Evolutionary conservation across 352 stramenopile genomes (phyloP), one percentile per base, ranked within the genome.

Genomic region (Thalassiosira livingstoniorum): DNA sequence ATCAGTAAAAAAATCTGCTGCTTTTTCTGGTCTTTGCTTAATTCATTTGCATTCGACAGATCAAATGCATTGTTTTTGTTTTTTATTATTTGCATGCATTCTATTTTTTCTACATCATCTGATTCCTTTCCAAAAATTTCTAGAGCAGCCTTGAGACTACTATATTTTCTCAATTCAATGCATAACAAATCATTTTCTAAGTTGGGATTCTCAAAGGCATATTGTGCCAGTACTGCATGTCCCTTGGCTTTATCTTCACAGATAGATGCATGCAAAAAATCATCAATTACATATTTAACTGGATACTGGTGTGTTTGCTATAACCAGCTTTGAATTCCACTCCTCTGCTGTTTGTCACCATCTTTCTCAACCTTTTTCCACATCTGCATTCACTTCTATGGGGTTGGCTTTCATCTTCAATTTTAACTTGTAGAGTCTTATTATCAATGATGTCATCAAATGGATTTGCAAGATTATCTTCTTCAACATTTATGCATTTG

Each of bases 21-120:
- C 27, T 29, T 66, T 1, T 34, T 10, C 32, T 66, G 2, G 13
- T 66, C 29, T 27, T 34, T n/a, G 7, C 11, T 66, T 7, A 66
- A 21, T 32, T 35, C 34, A 18, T 32, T 66, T 29, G 58, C 29
- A 66, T 66, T 11, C 2, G 15, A 7, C 23, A 34, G 58, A 11
- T 27, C 23, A 23, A 47, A 66, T 66, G 58, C 27, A 11, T 66
- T 13, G 31, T 51, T 35, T 51, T 47, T 23, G 32, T n/a, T n/a
- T n/a, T n/a, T n/a, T n/a, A 51, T 29, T 11, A 66, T 51, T 23
- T 66, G 58, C 31, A 2, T 66, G 11, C 43, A 21, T 27, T 66
- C 58, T 47, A 51, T 66, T 13, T 10, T 66, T 5, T 29, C 32
- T 15, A 11, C 18, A 11, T 66, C 15, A n/a, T 66, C 27, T 5